Percentiles rank a stretch among this genome's conserved stretches.
Conservation (phyloP, 441 rosid genomes). For the Erysimum cheiri region DNA sequence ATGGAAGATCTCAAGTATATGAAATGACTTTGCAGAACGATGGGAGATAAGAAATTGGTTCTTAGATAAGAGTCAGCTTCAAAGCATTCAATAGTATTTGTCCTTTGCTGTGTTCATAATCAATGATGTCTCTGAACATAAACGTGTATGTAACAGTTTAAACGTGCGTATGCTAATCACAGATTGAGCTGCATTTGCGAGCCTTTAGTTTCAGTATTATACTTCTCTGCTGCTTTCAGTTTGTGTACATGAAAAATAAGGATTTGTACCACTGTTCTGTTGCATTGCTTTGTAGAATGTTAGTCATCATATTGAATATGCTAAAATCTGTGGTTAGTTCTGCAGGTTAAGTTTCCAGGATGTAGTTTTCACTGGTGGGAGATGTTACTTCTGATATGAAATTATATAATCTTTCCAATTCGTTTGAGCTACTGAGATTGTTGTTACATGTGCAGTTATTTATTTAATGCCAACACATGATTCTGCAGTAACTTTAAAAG, state of each 20-base stretch:
- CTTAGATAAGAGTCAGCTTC: conserved; percentile 15
- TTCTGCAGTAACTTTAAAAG: not conserved
- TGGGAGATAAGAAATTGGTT: conserved; percentile 45
- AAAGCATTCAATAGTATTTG: no score
- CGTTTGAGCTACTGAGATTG: not conserved
- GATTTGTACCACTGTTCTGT: no score
- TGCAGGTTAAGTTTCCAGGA: not conserved
- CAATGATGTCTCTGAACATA: conserved; percentile 31
- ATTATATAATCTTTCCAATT: not conserved
- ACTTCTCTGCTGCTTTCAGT: no score
- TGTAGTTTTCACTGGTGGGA: conserved; percentile 1
- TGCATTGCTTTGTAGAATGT: no score
- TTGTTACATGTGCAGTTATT: conserved; percentile 18
- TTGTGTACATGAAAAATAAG: no score
- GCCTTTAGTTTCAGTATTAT: no score
- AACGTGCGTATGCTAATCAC: conserved; percentile 6
- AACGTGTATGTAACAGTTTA: conserved; percentile 31
- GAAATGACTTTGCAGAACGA: conserved; percentile 44
- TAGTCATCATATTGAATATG: no score
- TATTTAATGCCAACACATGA: not conserved
- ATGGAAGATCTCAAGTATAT: conserved; percentile 33
- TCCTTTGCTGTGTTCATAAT: conserved; percentile 6
- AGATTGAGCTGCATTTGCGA: conserved; percentile 11
- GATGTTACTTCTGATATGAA: not conserved
- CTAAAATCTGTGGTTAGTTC: not conserved